Conservation (phyloP, 208 protist species). For the Leishmania tarentolae region DNA sequence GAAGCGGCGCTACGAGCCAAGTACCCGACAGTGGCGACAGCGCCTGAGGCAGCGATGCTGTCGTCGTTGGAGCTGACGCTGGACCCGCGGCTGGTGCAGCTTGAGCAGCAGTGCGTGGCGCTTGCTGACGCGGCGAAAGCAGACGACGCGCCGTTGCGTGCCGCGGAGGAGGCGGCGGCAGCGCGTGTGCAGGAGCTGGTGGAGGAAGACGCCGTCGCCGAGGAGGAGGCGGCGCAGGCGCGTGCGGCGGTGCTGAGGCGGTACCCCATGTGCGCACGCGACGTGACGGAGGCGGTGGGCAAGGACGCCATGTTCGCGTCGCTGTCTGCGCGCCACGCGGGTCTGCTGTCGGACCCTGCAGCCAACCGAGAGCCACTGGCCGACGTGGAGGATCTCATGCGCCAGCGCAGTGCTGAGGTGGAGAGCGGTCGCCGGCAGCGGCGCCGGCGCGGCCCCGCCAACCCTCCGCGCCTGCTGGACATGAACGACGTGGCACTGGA, state of each 20-base stretch:
- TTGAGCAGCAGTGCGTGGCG: slow-evolving; percentile 20
- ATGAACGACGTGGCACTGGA: slow-evolving; percentile 38
- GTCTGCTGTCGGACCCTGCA: slow-evolving; percentile 27
- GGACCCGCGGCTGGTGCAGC: slow-evolving; percentile 30
- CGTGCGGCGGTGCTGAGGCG: slow-evolving; percentile 20
- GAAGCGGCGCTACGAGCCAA: slow-evolving; percentile 25
- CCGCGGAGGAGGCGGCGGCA: slow-evolving; percentile 18
- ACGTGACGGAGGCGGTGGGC: slow-evolving; percentile 46
- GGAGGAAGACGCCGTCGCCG: slow-evolving; percentile 31
- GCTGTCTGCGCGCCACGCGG: slow-evolving; percentile 25
- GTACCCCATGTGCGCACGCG: slow-evolving; percentile 57
- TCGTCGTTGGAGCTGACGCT: slow-evolving; percentile 32
- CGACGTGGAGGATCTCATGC: slow-evolving; percentile 33
- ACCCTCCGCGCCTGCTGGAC: slow-evolving; percentile 34
- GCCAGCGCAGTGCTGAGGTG: slow-evolving; percentile 30
- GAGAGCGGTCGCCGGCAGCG: slow-evolving; percentile 32
- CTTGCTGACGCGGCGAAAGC: slow-evolving; percentile 9
- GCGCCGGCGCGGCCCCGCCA: slow-evolving; percentile 16
- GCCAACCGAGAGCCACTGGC: slow-evolving; percentile 15
- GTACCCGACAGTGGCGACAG: slow-evolving; percentile 13
- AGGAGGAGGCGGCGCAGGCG: slow-evolving; percentile 28
- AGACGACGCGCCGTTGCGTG: slow-evolving; percentile 10
- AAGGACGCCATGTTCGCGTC: slow-evolving; percentile 43
- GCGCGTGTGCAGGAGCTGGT: slow-evolving; percentile 26
- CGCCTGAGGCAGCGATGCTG: slow-evolving; percentile 22